Evolutionary conservation across 805 yeast genomes (phyloP).

Genomic region (Lachancea quebecensis): DNA sequence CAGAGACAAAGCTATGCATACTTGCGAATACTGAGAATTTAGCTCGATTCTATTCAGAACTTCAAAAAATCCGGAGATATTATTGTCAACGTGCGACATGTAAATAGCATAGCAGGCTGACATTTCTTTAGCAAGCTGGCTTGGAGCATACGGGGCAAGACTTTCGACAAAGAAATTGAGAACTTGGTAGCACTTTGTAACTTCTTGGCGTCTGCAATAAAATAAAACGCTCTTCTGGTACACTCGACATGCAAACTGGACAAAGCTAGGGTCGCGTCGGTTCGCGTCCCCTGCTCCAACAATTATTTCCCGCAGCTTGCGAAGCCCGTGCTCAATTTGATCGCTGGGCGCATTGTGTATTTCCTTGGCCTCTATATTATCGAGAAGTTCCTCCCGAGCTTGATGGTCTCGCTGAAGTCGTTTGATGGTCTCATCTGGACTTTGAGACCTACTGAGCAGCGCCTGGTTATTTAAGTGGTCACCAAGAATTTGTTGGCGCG

Average conservation of each 20-base stretch:
- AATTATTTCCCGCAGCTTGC: conserved; percentile 23
- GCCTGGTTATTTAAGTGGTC: conserved; percentile 38
- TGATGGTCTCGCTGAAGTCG: conserved; percentile 37
- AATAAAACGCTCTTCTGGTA: conserved; percentile 16
- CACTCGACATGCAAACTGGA: conserved; percentile 13
- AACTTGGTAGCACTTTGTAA: conserved; percentile 4
- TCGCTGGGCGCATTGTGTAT: conserved; percentile 12
- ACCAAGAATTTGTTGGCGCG: conserved; percentile 17
- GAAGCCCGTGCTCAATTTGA: conserved; percentile 30
- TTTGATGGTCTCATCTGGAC: conserved; percentile 24
- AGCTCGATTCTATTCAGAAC: not conserved
- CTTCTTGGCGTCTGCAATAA: conserved; percentile 10
- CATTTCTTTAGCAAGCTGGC: conserved; percentile 2
- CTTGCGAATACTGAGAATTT: not conserved
- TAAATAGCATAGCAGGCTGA: conserved; percentile 12
- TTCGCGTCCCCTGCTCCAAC: conserved; percentile 11
- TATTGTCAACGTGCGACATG: conserved; percentile 17
- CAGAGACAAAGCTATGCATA: conserved; percentile 6
- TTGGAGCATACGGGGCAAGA: not conserved
- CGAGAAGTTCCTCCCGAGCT: conserved; percentile 38
- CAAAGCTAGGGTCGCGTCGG: conserved; percentile 11
- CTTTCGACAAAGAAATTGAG: conserved; percentile 1
- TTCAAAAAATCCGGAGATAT: conserved; percentile 13
- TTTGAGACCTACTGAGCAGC: conserved; percentile 55
- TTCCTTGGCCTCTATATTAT: conserved; percentile 26